Conservation (phyloP, 352 stramenopile genomes). For the Globisporangium takayamanum region DNA sequence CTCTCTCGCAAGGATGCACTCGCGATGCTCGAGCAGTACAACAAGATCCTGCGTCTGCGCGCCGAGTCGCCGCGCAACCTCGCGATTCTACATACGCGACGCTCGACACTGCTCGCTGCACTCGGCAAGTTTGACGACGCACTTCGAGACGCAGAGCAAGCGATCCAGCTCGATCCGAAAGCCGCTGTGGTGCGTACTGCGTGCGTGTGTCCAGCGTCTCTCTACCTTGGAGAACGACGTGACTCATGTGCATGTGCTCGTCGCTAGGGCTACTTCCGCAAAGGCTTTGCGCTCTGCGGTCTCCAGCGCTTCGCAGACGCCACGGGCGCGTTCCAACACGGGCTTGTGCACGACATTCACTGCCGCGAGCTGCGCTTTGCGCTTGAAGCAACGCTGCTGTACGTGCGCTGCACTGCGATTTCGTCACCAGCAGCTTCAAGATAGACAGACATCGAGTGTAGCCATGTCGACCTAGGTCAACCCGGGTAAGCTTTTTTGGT, state of each 20-base stretch:
- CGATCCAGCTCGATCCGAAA: slow-evolving; percentile 38
- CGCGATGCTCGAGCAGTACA: slow-evolving; percentile 56
- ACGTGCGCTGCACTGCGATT: slow-evolving; percentile 3
- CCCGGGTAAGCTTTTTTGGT: no score
- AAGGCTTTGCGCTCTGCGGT: slow-evolving; percentile 52
- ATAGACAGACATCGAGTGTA: no score
- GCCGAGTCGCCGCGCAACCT: slow-evolving; percentile 48
- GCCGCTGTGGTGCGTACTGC: slow-evolving; percentile 38
- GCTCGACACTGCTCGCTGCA: slow-evolving; percentile 53
- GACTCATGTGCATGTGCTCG: not conserved
- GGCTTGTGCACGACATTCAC: slow-evolving; percentile 54
- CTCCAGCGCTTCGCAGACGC: slow-evolving; percentile 45
- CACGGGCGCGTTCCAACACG: slow-evolving; percentile 52
- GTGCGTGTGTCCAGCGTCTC: not conserved
- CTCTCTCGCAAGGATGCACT: slow-evolving; percentile 18
- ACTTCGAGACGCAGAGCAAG: slow-evolving; percentile 45
- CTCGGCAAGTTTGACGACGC: slow-evolving; percentile 39
- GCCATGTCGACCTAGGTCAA: no score
- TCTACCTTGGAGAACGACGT: not conserved
- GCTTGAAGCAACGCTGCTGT: slow-evolving; percentile 37
- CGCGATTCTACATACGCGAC: slow-evolving; percentile 43
- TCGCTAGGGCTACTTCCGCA: slow-evolving; percentile 57
- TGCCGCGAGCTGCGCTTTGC: slow-evolving; percentile 51
- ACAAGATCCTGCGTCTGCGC: slow-evolving; percentile 55
- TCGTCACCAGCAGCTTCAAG: no score